phyloP scores from a whole-genome alignment of 768 basidiomycete species.

The Hebeloma cylindrosporum region DNA sequence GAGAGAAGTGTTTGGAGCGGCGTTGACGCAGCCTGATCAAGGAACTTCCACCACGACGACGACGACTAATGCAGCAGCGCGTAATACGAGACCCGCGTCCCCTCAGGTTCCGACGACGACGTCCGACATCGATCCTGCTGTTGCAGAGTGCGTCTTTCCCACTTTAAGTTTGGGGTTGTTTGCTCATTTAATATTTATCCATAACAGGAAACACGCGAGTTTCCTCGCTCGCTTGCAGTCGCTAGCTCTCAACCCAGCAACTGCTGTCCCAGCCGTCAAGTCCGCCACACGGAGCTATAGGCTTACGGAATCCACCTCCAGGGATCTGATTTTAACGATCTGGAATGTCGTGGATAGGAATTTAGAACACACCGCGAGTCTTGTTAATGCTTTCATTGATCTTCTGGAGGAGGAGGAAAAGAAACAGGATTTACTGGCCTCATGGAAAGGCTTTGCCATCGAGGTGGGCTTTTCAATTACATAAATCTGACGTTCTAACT shows the following conservation, averaged over 20 bases:
- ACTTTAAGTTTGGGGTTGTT: not conserved
- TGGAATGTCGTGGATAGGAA: conserved; percentile 60
- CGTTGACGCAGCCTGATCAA: conserved; percentile 48
- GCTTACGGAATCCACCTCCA: conserved; percentile 71
- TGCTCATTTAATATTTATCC: conserved; percentile 2
- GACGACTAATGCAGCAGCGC: conserved; percentile 23
- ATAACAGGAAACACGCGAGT: conserved; percentile 59
- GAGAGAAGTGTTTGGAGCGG: conserved; percentile 62
- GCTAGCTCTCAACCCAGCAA: conserved; percentile 55
- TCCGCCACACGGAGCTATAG: conserved; percentile 80
- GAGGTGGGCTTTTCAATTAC: conserved; percentile 51
- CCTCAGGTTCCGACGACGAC: conserved; percentile 40
- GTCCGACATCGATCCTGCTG: conserved; percentile 52
- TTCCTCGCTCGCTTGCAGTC: conserved; percentile 64
- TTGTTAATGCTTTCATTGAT: conserved; percentile 73
- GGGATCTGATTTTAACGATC: conserved; percentile 86
- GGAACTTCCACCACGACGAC: conserved; percentile 15
- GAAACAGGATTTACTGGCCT: conserved; percentile 66
- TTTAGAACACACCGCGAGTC: conserved; percentile 72
- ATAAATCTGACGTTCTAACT: not conserved
- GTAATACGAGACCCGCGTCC: conserved; percentile 37
- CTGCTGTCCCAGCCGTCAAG: conserved; percentile 61
- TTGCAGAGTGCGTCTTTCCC: conserved; percentile 48
- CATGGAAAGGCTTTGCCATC: conserved; percentile 83
- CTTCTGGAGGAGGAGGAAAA: conserved; percentile 84